These are phyloP conservation scores for Curvularia hawaiiensis DNA, from an alignment of 2,329 filamentous ascomycete species.

Conservation along the genomic window DNA sequence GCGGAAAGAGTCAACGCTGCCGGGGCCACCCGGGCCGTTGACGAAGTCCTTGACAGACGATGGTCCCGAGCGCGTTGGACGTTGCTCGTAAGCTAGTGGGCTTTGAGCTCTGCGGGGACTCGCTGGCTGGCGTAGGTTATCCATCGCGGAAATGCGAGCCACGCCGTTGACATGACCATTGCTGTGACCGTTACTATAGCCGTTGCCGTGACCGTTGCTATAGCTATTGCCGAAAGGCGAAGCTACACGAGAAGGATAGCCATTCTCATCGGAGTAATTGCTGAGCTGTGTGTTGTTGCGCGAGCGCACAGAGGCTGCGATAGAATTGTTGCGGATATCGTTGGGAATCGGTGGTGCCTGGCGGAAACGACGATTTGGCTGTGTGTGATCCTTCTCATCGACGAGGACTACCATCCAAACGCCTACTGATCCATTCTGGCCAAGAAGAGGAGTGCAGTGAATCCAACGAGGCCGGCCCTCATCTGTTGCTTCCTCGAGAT, in stretches of 20 bases:
- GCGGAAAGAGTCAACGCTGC: conserved; percentile 24
- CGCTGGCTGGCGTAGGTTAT: conserved; percentile 15
- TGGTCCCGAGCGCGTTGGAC: conserved; percentile 15
- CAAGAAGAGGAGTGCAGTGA: conserved; percentile 75
- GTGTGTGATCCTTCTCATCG: conserved; percentile 54
- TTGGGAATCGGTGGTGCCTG: conserved; percentile 39
- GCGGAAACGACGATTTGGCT: conserved; percentile 34
- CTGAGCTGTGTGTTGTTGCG: conserved; percentile 8
- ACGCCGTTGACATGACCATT: conserved; percentile 7
- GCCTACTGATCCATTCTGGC: conserved; percentile 69
- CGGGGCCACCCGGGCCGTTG: conserved; percentile 11
- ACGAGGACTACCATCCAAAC: conserved; percentile 81
- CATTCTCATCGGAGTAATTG: conserved; percentile 16
- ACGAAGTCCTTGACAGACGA: conserved; percentile 17
- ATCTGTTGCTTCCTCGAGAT: conserved; percentile 53
- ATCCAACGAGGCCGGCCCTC: conserved; percentile 74
- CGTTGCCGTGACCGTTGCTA: conserved; percentile 7
- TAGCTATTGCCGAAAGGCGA: conserved; percentile 5
- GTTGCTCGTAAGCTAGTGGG: conserved; percentile 16
- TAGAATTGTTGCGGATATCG: conserved; percentile 28
- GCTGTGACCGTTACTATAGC: not conserved
- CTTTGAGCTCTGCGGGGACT: conserved; percentile 10
- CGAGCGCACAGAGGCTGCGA: conserved; percentile 2
- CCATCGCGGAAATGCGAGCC: conserved; percentile 12
- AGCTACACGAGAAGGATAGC: not conserved